These are phyloP conservation scores for Colletotrichum sp. DNA, from an alignment of 2,329 filamentous ascomycete species.

Conservation along the genomic window DNA sequence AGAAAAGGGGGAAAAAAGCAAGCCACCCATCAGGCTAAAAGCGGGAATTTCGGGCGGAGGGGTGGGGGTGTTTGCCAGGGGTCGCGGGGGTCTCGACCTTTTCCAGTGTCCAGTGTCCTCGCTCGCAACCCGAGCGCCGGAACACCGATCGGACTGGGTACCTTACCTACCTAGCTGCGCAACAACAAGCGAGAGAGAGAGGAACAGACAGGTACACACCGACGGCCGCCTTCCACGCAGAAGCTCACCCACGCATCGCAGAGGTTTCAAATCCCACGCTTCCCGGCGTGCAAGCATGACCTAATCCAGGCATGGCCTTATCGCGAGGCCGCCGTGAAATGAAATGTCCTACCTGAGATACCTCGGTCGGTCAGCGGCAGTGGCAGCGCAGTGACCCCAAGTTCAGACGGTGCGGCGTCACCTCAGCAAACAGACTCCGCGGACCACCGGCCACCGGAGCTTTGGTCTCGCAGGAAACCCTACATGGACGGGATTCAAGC, in stretches of 20 bases:
- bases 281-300: neutral
- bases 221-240: neutral
- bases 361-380: neutral
- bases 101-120: neutral
- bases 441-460: neutral
- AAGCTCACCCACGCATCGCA: neutral
- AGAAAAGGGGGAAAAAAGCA: neutral
- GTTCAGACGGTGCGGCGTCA: neutral
- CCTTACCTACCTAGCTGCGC: neutral
- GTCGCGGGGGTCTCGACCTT: neutral
- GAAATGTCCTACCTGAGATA: too few species aligned
- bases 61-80: neutral
- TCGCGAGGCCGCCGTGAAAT: neutral
- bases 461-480: neutral
- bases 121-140: neutral
- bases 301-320: fast-evolving
- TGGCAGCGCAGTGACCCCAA: neutral
- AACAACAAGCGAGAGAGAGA: neutral
- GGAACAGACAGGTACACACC: too few species aligned
- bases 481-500: neutral
- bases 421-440: neutral
- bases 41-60: neutral
- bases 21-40: neutral
- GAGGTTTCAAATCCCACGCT: neutral
- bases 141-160: neutral